Base-by-base conservation (phyloP, 1,284 basidiomycete species). In the Pisolithus thermaeus region DNA sequence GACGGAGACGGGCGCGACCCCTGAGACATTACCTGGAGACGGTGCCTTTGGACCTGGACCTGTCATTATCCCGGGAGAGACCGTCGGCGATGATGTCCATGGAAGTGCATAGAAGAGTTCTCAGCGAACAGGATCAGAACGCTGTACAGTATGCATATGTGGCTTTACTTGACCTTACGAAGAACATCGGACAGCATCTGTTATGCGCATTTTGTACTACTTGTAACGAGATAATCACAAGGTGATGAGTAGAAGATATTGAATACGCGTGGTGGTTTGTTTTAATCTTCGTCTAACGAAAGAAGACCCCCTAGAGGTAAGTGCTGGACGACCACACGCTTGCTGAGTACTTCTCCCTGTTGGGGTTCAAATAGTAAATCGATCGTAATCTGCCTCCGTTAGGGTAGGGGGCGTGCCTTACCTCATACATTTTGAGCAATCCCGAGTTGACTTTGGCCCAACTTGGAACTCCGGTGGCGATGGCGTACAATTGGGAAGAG, bases 241-340 rank as follows among this genome's bases (percentile, higher is more conserved):
- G 7, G 28, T 7, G 28, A 28, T 9, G 28, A 9, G 28, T 12
- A 32, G 12, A 32, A 12, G 4, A 4, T 11, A 12, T 12, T 32
- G 30, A 32, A 12, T 12, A 12, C 12, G 30, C 12, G 5, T 32
- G 30, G 11, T 11, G 12, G 3, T 32, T 32, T 32, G 9, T 3
- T 32, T 4, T 12, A 32, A 32, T 32, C 30, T 12, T 32, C 30
- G 12, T 7, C 23, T 9, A 14, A 56, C 18, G 25, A 28, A 37
- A 46, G 28, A 20, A 88, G 63, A 8, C 88, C 89, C 22, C 92
- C 92, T 32, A 97, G 78, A 27, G 85, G 86, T 48, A 97, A 79
- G 61, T 96, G 93, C 69, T 97, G 94, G 7, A 97, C 92, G 5
- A 97, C 94, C 12, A 95, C 93, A n/a, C 87, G 78, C 69, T 97